Base-by-base conservation (phyloP, 2,329 filamentous ascomycete genomes). In the Pyrenophora graminea region DNA sequence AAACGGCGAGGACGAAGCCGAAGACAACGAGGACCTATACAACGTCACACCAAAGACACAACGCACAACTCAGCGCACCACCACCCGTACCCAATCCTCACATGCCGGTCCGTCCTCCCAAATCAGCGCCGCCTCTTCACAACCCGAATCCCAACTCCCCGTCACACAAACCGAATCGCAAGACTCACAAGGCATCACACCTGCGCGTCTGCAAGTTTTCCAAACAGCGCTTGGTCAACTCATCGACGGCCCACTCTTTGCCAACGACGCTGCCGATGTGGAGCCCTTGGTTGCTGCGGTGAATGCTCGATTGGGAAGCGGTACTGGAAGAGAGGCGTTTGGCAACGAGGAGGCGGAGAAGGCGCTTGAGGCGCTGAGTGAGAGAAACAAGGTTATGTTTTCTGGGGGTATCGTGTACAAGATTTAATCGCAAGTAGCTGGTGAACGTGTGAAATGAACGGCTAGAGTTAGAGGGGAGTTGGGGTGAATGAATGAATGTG, bases 351-450 rank as follows among this genome's bases (percentile, higher is more conserved):
- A 99, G 74, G 90, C 89, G 0, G 77, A 88, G 51, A 83, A 87
- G 72, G 92, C 91, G 38, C 77, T 99, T 49, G 84, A 85, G 73
- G 85, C 82, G 69, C 86, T 99, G 84, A 87, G 90, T 65, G 86
- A 89, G 59, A 80, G 82, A 63, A 97, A 97, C 73, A 87, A 93
- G 78, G 86, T 99, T 69, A 99, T 99, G 92, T 73, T 63, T 49
- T 74, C 71, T 45, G 78, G 74, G 30, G 78, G 75, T 2, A 75
- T 80, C 43, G 76, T 80, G 51, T 81, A 80, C 59, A 80, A 80
- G 75, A 72, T 74, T 30, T 74, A 71, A 34, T 23, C 10, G 27
- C 19, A 21, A 21, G 19, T 21, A 21, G 19, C 19, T 30, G 23
- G 23, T 25, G 23, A 3, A 21, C 3, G 19, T 21, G 19, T 21